A percentile compares a stretch with the other conserved stretches of the same genome.
Conservation (phyloP, 225 moss, liverwort and hornwort genomes). For the Rhytidiadelphus loreus region DNA sequence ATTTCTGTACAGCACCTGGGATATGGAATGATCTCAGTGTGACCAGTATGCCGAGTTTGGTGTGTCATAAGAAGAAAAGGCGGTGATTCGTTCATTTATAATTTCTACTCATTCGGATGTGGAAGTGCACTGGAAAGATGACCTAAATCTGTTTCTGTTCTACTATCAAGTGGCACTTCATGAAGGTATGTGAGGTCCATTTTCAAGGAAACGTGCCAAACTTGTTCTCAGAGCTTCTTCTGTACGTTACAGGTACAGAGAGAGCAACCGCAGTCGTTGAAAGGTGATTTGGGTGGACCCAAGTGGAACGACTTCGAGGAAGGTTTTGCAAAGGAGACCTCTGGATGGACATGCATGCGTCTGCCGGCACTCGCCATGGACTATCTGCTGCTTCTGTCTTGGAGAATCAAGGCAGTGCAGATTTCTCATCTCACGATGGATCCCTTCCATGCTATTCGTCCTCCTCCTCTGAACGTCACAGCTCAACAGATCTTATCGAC, state of each 20-base stretch:
- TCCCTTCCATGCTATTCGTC: background rate
- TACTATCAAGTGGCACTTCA: background rate
- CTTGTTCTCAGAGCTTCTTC: background rate
- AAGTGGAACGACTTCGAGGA: background rate
- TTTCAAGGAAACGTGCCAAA: background rate
- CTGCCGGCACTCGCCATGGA: background rate
- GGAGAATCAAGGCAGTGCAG: constrained; percentile 19
- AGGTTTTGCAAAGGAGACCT: background rate
- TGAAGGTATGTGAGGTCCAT: background rate
- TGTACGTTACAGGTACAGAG: background rate
- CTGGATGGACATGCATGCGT: background rate
- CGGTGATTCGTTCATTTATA: background rate
- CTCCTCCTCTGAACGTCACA: constrained; percentile 2
- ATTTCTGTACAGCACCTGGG: background rate
- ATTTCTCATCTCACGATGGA: constrained; percentile 20
- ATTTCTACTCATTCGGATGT: background rate
- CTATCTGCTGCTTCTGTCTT: background rate
- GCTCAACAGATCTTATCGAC: background rate
- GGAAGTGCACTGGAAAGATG: background rate
- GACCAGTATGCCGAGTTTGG: background rate
- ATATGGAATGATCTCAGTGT: background rate
- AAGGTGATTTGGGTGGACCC: background rate
- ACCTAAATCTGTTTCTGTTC: background rate
- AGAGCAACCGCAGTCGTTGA: background rate
- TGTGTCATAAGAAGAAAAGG: background rate